Percentiles rank a stretch among this genome's conserved stretches.
Evolutionary conservation across 1,284 basidiomycete species (phyloP).

Genomic region (Microbotryum scabiosae): DNA sequence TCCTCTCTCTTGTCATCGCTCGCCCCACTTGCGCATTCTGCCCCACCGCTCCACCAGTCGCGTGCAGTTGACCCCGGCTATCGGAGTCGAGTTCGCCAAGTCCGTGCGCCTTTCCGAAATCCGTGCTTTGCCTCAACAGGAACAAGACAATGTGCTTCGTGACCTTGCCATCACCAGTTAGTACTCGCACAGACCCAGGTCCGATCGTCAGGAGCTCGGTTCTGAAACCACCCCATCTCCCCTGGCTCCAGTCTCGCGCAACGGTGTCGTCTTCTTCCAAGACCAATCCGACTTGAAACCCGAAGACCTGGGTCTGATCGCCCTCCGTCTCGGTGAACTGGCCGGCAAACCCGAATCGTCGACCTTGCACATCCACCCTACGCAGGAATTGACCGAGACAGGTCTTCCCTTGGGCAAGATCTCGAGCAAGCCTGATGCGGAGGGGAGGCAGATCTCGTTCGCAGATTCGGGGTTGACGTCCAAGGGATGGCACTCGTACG

Average conservation of each 20-base stretch:
- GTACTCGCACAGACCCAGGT: background rate
- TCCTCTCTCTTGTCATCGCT: background rate
- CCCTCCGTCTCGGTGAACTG: constrained; percentile 49
- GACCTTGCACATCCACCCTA: constrained; percentile 59
- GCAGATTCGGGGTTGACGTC: background rate
- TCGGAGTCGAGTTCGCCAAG: constrained; percentile 20
- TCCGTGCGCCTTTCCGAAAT: constrained; percentile 16
- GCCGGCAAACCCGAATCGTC: constrained; percentile 53
- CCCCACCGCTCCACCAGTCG: background rate
- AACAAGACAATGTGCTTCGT: constrained; percentile 10
- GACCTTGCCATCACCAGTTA: constrained; percentile 23
- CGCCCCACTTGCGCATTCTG: background rate
- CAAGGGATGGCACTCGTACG: background rate
- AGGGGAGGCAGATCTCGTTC: constrained; percentile 11
- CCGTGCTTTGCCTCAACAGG: constrained; percentile 13
- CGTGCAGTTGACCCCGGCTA: constrained; percentile 12
- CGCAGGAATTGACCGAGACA: constrained; percentile 45
- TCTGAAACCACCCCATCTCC: background rate
- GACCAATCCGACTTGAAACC: constrained; percentile 48
- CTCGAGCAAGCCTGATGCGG: constrained; percentile 15
- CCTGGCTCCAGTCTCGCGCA: constrained; percentile 48
- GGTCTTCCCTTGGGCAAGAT: constrained; percentile 38
- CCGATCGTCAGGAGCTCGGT: too few relatives aligned
- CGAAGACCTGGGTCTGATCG: constrained; percentile 38
- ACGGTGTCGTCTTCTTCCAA: constrained; percentile 65